phyloP scores from a whole-genome alignment of 1,284 basidiomycete species.

The Apiotrichum gracile region DNA sequence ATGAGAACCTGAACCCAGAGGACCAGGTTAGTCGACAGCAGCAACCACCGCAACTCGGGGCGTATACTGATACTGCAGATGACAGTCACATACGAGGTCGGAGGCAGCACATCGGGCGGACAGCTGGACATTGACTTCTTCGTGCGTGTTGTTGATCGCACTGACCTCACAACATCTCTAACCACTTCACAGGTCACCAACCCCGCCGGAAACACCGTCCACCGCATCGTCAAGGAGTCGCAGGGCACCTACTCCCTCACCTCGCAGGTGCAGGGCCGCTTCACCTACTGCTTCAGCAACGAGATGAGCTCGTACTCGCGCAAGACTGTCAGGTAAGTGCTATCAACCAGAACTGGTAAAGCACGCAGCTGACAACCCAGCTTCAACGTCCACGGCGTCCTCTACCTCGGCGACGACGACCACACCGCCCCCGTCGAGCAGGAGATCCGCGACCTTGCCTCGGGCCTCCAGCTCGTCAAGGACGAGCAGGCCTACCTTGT shows the following conservation, averaged over 20 bases:
- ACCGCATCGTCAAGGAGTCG: constrained; percentile 75
- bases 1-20: constrained; percentile 89
- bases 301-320: constrained; percentile 91
- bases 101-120: constrained; percentile 65
- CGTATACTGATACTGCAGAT: too few relatives aligned
- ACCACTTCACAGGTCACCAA: constrained; percentile 60
- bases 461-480: constrained; percentile 81
- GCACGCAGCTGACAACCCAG: constrained; percentile 50
- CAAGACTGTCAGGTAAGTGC: constrained; percentile 87
- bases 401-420: constrained; percentile 54
- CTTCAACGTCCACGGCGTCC: constrained; percentile 97
- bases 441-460: constrained; percentile 84
- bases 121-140: constrained; percentile 96
- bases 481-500: constrained; percentile 99
- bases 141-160: constrained; percentile 54
- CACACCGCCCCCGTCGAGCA: constrained; percentile 86
- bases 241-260: constrained; percentile 87
- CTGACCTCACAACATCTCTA: neutral
- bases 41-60: too few relatives aligned
- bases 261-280: constrained; percentile 75
- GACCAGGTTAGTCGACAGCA: constrained; percentile 63
- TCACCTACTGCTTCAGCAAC: constrained; percentile 98
- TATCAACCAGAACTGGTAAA: too few relatives aligned
- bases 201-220: constrained; percentile 63
- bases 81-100: constrained; percentile 99